phyloP scores from a whole-genome alignment of 2,329 filamentous ascomycete species.

The Biscogniauxia sp. region DNA sequence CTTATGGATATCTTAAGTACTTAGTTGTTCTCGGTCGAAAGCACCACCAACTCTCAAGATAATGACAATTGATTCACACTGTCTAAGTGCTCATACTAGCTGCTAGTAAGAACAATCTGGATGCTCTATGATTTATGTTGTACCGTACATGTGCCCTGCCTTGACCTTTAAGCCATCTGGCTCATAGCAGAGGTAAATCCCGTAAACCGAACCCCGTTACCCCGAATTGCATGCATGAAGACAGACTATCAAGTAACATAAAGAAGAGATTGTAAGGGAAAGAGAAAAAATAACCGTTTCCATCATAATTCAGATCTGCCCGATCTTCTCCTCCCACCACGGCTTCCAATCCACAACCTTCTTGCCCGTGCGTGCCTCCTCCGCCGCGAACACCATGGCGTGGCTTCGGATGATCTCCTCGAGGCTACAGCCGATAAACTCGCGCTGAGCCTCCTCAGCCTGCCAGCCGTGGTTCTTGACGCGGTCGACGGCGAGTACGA shows the following conservation, averaged over 20 bases:
- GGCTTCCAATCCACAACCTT: constrained; percentile 70
- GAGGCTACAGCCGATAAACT: constrained; percentile 76
- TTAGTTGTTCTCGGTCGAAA: too few species aligned
- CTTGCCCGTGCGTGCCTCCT: constrained; percentile 71
- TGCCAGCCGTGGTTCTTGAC: constrained; percentile 70
- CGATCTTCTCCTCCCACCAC: constrained; percentile 69
- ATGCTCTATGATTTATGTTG: background rate
- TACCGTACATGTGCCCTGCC: background rate
- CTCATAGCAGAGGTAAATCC: background rate
- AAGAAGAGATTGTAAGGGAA: background rate
- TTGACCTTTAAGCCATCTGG: background rate
- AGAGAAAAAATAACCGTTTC: background rate
- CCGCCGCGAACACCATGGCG: constrained; percentile 89
- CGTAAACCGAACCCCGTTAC: background rate
- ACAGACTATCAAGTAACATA: background rate
- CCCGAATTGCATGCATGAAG: too few species aligned
- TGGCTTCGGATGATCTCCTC: constrained; percentile 89
- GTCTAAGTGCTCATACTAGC: background rate
- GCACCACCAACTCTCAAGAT: background rate
- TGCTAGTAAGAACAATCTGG: background rate
- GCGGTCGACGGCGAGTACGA: constrained; percentile 75
- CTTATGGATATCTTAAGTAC: too few species aligned
- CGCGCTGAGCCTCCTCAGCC: constrained; percentile 68
- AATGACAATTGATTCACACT: background rate
- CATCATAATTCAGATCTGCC: constrained; percentile 5